These are phyloP conservation scores for Talaromyces sp. DNA, from an alignment of 2,329 filamentous ascomycete genomes.

Conservation along the genomic window DNA sequence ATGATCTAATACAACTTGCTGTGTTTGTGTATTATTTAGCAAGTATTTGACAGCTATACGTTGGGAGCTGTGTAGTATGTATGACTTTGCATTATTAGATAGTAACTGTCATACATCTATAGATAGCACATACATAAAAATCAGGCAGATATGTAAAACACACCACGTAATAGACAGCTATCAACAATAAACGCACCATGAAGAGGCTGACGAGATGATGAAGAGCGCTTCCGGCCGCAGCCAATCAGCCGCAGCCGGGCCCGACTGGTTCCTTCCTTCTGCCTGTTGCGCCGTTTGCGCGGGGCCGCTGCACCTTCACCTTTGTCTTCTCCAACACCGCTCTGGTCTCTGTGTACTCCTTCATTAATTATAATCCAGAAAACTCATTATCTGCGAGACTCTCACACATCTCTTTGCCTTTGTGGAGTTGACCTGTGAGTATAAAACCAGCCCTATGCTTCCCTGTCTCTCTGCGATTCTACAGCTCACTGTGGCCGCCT, in stretches of 20 bases:
- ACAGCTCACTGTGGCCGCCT: neutral
- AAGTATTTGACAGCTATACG: neutral
- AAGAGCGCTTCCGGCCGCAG: neutral
- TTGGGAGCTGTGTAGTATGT: too few relatives aligned
- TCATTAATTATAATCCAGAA: too few relatives aligned
- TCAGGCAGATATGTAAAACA: neutral
- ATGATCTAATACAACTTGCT: neutral
- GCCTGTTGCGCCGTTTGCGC: neutral
- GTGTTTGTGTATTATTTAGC: neutral
- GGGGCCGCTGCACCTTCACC: neutral
- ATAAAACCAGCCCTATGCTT: neutral
- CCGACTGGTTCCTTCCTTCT: neutral
- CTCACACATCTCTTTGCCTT: neutral
- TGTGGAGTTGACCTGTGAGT: neutral
- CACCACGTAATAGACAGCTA: neutral
- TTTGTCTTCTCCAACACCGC: neutral
- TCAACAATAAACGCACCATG: neutral
- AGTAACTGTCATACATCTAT: too few relatives aligned
- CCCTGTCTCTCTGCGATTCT: neutral
- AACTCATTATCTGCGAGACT: too few relatives aligned
- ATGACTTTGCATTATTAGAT: too few relatives aligned
- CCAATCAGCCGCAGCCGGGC: neutral
- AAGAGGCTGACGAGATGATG: neutral
- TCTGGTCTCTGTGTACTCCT: neutral
- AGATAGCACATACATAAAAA: neutral